Percentiles rank a stretch among this genome's conserved stretches.
These are phyloP conservation scores for Marvania coccoides DNA, from an alignment of 139 green algal species.

Conservation along the genomic window DNA sequence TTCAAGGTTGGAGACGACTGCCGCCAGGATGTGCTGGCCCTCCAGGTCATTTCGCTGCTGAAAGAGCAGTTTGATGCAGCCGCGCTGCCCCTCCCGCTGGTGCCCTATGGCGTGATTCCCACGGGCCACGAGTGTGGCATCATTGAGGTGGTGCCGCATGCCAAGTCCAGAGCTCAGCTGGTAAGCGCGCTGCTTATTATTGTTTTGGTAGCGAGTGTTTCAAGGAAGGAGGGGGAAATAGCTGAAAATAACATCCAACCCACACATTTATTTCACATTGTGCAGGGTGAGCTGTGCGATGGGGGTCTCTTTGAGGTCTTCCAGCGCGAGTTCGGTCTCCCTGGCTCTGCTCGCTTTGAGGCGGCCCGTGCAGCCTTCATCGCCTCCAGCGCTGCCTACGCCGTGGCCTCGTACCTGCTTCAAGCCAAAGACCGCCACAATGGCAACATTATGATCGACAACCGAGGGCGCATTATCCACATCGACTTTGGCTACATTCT, in stretches of 20 bases:
- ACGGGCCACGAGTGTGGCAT: slow-evolving; percentile 94
- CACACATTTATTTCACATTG: background rate
- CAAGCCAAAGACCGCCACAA: slow-evolving; percentile 96
- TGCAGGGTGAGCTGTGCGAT: slow-evolving; percentile 85
- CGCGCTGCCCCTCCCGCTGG: slow-evolving; percentile 77
- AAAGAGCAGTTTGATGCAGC: slow-evolving; percentile 58
- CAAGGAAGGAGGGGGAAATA: background rate
- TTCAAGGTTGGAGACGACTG: slow-evolving; percentile 97
- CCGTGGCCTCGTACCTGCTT: slow-evolving; percentile 82
- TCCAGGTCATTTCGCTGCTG: slow-evolving; percentile 85
- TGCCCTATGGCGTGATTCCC: slow-evolving; percentile 90
- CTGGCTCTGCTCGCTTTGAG: slow-evolving; percentile 73
- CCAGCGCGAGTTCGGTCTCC: slow-evolving; percentile 74
- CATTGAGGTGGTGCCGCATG: slow-evolving; percentile 91
- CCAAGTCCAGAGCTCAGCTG: slow-evolving; percentile 41
- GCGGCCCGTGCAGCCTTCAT: slow-evolving; percentile 85
- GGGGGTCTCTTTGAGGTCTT: slow-evolving; percentile 92
- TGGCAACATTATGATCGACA: slow-evolving; percentile 94
- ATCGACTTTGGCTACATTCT: slow-evolving; percentile 99
- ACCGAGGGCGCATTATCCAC: slow-evolving; percentile 88
- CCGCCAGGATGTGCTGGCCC: slow-evolving; percentile 91
- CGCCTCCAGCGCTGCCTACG: slow-evolving; percentile 67
- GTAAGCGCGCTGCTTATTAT: slow-evolving; percentile 2
- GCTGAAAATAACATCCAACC: no score
- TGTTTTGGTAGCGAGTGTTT: slow-evolving; percentile 63